A percentile compares a stretch with the other conserved stretches of the same genome.
Evolutionary conservation across 116 monocot genomes (phyloP).

Genomic region (Cymodocea nodosa): DNA sequence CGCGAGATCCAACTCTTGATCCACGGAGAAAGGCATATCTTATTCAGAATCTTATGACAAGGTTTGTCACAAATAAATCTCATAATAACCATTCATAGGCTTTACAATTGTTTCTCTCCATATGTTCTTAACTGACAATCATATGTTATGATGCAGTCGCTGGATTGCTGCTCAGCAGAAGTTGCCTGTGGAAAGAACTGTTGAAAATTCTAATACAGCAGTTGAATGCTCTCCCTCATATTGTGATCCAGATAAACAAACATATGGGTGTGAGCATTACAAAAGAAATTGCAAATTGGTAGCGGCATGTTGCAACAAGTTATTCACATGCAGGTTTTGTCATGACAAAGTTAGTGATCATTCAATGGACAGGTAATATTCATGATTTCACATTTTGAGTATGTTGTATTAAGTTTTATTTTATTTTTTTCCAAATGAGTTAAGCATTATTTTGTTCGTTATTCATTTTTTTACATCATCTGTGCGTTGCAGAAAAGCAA

Average conservation of each 20-base stretch:
- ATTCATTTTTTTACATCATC: background rate
- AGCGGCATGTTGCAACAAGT: slow-evolving; percentile 90
- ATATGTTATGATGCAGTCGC: slow-evolving; percentile 35
- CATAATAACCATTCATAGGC: background rate
- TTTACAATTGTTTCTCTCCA: background rate
- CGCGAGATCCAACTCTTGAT: slow-evolving; percentile 90
- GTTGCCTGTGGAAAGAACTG: slow-evolving; percentile 34
- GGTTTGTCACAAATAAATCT: slow-evolving; percentile 27
- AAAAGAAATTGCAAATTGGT: slow-evolving; percentile 94
- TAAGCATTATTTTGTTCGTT: too few species aligned
- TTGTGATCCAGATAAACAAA: slow-evolving; percentile 62
- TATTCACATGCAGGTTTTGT: slow-evolving; percentile 95
- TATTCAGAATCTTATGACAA: slow-evolving; percentile 97
- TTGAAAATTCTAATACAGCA: slow-evolving; percentile 23
- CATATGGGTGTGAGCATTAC: slow-evolving; percentile 96
- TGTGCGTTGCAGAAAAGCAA: slow-evolving; percentile 60
- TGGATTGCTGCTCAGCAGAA: slow-evolving; percentile 99
- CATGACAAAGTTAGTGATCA: slow-evolving; percentile 99
- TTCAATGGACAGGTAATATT: slow-evolving; percentile 86
- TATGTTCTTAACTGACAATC: too few species aligned
- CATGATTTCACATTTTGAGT: background rate
- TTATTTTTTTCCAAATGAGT: background rate
- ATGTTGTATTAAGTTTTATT: background rate
- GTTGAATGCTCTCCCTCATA: slow-evolving; percentile 76
- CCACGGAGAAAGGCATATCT: slow-evolving; percentile 96